Evolutionary conservation across 768 basidiomycete genomes (phyloP).

Genomic region (Tylopilus vinaceipallidus): DNA sequence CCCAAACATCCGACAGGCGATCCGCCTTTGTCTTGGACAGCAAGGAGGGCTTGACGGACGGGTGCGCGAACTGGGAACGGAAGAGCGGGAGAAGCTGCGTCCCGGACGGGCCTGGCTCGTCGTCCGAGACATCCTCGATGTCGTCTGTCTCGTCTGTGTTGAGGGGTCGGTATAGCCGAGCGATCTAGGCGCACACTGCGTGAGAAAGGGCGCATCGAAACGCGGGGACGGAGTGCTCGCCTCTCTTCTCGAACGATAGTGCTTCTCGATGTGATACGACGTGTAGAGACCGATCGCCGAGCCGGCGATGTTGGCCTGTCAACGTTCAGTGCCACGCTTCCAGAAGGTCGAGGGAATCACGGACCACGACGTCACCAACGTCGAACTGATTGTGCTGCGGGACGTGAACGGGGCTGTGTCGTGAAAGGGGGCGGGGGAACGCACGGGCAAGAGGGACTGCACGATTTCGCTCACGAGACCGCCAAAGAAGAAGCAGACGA

Average conservation of each 20-base stretch:
- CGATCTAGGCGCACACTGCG: constrained; percentile 47
- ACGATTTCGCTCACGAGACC: constrained; percentile 81
- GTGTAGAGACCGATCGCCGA: constrained; percentile 65
- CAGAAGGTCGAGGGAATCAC: constrained; percentile 17
- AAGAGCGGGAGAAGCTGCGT: constrained; percentile 64
- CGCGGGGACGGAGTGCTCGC: constrained; percentile 34
- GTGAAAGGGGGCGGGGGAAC: constrained; percentile 16
- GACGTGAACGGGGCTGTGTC: constrained; percentile 2
- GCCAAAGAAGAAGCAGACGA: constrained; percentile 77
- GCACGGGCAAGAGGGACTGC: constrained; percentile 72
- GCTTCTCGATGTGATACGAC: constrained; percentile 66
- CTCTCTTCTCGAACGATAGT: constrained; percentile 79
- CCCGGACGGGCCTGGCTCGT: constrained; percentile 42
- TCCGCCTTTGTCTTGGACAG: constrained; percentile 30
- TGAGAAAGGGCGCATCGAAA: constrained; percentile 1
- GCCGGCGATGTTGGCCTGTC: constrained; percentile 76
- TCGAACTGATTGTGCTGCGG: constrained; percentile 69
- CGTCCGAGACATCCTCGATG: constrained; percentile 43
- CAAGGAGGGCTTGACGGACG: constrained; percentile 19
- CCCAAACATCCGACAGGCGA: constrained; percentile 67
- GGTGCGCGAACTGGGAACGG: constrained; percentile 8
- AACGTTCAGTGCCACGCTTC: no score
- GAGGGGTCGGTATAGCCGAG: constrained; percentile 74
- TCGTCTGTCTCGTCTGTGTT: constrained; percentile 51
- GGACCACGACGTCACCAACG: constrained; percentile 67